Evolutionary conservation across 768 basidiomycete species (phyloP).

Genomic region (Termitomyces sp.): DNA sequence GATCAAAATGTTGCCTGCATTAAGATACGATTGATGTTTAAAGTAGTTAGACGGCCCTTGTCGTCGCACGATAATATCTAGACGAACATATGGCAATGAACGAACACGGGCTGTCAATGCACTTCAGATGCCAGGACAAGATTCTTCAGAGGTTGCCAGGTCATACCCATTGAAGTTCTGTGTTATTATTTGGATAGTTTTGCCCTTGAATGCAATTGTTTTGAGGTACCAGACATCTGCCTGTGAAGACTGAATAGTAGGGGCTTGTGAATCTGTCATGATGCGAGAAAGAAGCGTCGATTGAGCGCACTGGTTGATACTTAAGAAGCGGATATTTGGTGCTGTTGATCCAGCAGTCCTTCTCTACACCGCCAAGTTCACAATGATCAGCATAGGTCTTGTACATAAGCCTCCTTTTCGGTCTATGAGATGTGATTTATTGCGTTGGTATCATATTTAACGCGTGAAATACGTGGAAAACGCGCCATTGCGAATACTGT

Average conservation of each 20-base stretch:
- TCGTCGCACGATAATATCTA: not conserved
- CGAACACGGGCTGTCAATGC: constrained; percentile 66
- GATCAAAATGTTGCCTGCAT: constrained; percentile 80
- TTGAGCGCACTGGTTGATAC: not conserved
- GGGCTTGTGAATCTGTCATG: constrained; percentile 12
- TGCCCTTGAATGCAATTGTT: constrained; percentile 45
- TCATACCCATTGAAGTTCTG: constrained; percentile 83
- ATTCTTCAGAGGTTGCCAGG: not conserved
- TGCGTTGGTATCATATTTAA: not conserved
- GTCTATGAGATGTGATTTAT: not conserved
- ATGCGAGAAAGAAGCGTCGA: not conserved
- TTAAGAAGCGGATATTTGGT: not conserved
- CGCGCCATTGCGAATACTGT: not conserved
- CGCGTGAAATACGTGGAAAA: not conserved
- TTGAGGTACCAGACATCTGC: constrained; percentile 80
- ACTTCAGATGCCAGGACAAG: not conserved
- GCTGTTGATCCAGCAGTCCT: not conserved
- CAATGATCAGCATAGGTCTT: not conserved
- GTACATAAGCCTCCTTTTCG: no score
- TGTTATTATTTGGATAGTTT: constrained; percentile 59
- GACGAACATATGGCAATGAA: constrained; percentile 84
- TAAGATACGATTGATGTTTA: constrained; percentile 4
- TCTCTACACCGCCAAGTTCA: not conserved
- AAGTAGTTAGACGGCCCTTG: not conserved
- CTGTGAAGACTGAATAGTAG: constrained; percentile 34